Conservation (phyloP, 176 grass and related monocot genomes). For the Oryza punctata region DNA sequence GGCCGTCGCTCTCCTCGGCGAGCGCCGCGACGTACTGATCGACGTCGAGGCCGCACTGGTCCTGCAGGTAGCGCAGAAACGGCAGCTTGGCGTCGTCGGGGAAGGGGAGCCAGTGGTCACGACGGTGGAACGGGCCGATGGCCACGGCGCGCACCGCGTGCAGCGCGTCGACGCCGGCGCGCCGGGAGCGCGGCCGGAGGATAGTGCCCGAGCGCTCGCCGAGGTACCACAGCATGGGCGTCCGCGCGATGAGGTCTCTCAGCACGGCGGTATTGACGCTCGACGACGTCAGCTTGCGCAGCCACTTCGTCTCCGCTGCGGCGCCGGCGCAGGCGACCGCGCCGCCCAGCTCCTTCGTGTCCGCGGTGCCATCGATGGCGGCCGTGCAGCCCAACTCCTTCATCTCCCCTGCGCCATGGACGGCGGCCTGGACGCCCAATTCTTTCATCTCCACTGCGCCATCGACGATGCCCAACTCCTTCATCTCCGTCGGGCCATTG, state of each 20-base stretch:
- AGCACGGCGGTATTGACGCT: slow-evolving; percentile 45
- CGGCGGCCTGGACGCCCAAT: no score
- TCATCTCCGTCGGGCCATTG: background rate
- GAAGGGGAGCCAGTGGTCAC: slow-evolving; percentile 21
- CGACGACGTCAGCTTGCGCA: slow-evolving; percentile 55
- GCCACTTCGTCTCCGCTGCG: slow-evolving; percentile 29
- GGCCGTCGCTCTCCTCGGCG: slow-evolving; percentile 13
- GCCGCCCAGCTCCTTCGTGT: background rate
- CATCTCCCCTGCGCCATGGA: background rate
- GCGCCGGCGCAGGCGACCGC: no score
- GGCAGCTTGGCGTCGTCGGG: slow-evolving; percentile 48
- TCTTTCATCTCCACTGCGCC: no score
- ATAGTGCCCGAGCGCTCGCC: slow-evolving; percentile 42
- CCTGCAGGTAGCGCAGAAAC: slow-evolving; percentile 48
- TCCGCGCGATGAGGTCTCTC: slow-evolving; percentile 48
- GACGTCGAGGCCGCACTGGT: slow-evolving; percentile 35
- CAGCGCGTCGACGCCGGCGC: slow-evolving; percentile 17
- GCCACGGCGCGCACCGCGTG: slow-evolving; percentile 52
- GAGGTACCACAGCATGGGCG: slow-evolving; percentile 55
- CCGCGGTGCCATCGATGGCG: background rate
- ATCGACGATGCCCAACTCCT: background rate
- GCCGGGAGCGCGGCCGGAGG: slow-evolving; percentile 39
- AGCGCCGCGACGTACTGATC: slow-evolving; percentile 8
- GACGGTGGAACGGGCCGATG: slow-evolving; percentile 60
- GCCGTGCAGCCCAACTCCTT: background rate